These are phyloP conservation scores for Gilbertella persicaria DNA, from an alignment of 371 early-diverging fungal species.

Conservation along the genomic window DNA sequence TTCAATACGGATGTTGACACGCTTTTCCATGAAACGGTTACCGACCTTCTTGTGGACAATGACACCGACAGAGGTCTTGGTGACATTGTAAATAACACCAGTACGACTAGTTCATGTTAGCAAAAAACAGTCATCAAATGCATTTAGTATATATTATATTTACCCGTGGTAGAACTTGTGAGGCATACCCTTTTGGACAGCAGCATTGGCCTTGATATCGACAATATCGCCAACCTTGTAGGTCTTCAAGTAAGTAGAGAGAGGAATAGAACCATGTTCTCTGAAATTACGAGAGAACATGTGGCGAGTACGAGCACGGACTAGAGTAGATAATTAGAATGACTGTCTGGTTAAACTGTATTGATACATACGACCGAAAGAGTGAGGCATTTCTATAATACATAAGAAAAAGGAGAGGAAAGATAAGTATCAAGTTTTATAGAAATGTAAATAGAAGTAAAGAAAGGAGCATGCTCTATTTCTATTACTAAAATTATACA, in stretches of 20 bases:
- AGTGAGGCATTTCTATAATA: constrained; percentile 97
- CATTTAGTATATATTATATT: constrained; percentile 22
- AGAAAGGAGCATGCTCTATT: no score
- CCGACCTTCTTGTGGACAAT: constrained; percentile 98
- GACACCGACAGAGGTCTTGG: constrained; percentile 98
- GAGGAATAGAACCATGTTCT: constrained; percentile 88
- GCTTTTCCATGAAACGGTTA: constrained; percentile 98
- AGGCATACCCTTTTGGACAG: constrained; percentile 99
- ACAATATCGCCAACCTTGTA: constrained; percentile 99
- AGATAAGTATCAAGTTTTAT: no score
- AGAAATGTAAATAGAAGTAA: no score
- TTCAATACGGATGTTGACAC: constrained; percentile 97
- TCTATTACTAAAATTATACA: no score
- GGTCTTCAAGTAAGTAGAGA: constrained; percentile 96
- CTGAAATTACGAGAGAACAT: constrained; percentile 98
- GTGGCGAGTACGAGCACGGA: constrained; percentile 98
- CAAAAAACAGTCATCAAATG: not conserved
- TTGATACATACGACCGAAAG: constrained; percentile 81
- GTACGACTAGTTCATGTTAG: constrained; percentile 71
- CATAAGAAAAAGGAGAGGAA: no score
- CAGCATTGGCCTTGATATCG: constrained; percentile 92
- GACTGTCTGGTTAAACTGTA: not conserved
- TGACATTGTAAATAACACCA: constrained; percentile 97
- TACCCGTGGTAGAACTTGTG: constrained; percentile 99
- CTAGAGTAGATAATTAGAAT: constrained; percentile 12